These are phyloP conservation scores for Tremella yokohamensis DNA, from an alignment of 768 basidiomycete genomes.

Conservation along the genomic window DNA sequence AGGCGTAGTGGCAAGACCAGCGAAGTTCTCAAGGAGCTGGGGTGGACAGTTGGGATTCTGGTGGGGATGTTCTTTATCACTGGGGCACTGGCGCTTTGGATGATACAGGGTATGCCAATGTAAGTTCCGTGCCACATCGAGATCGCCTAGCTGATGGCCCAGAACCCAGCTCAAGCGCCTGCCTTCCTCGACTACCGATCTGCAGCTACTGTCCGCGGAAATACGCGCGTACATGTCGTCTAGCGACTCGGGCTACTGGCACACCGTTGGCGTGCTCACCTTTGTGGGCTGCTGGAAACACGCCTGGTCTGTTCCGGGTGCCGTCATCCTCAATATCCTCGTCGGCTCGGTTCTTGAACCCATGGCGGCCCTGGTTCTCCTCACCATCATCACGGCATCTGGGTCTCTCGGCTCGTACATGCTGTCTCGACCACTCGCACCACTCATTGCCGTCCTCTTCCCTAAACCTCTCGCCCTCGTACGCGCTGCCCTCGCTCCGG, in stretches of 20 bases:
- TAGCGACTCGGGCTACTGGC: constrained; percentile 52
- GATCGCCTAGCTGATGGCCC: constrained; percentile 3
- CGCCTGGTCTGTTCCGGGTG: constrained; percentile 94
- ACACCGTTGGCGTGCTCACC: constrained; percentile 77
- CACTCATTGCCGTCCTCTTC: constrained; percentile 73
- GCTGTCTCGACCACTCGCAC: constrained; percentile 77
- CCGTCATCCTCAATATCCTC: constrained; percentile 89
- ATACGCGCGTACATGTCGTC: constrained; percentile 45
- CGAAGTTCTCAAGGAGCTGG: constrained; percentile 38
- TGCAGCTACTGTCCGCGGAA: constrained; percentile 47
- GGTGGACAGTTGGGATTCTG: constrained; percentile 42
- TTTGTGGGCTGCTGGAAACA: constrained; percentile 91
- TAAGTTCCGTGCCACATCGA: constrained; percentile 19
- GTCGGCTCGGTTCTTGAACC: constrained; percentile 84
- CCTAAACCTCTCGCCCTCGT: constrained; percentile 82
- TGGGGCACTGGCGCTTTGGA: constrained; percentile 36
- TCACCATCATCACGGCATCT: constrained; percentile 78
- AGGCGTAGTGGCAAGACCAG: constrained; percentile 18
- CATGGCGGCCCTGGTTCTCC: constrained; percentile 70
- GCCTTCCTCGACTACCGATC: constrained; percentile 44
- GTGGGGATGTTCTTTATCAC: constrained; percentile 38
- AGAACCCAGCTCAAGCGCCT: constrained; percentile 45
- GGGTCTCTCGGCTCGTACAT: constrained; percentile 79
- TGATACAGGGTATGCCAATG: constrained; percentile 47
- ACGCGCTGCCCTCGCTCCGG: constrained; percentile 65